Base-by-base conservation (phyloP, 1,139 yeast species). In the Pichia sp. region DNA sequence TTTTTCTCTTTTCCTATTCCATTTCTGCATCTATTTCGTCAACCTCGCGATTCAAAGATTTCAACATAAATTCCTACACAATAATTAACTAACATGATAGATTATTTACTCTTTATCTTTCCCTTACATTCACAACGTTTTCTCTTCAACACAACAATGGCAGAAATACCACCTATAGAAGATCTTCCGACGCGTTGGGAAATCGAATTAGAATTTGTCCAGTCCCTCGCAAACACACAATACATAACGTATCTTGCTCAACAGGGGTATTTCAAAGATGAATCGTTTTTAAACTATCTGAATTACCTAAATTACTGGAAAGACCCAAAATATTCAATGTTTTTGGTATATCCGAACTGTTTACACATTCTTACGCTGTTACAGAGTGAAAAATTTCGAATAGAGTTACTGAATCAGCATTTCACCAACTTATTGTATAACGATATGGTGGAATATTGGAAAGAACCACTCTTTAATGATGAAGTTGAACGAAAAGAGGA, bases 171-270 rank as follows among this genome's bases (percentile, higher is more conserved):
- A 9, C 22, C 18, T 20, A 18, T 18, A 16, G 54, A 54, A 31
- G 63, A 61, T 29, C 68, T 80, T 22, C 91, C 93, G 13, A 74
- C 83, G 10, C 61, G 93, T 50, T 84, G 89, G 85, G 94, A 84
- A 53, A 76, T 83, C 26, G 94, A 83, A 55, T 69, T 83, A 26
- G 94, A 83, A 57, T 85, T 84, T 60, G 86, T 84, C 6, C 95
- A 84, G 60, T 78, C 89, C n/a, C 67, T 84, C 37, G 77, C 89
- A 16, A 85, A 84, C 57, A 79, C 86, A 33, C 88, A 78, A 59
- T 84, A 85, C 53, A 66, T 85, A 45, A 78, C 80, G 54, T 82
- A 75, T 53, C 64, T 84, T 33, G 93, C 93, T 0, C 93, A 84
- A 59, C 79, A 76, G 50, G 80, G 79, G 46, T 78, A 77, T 52